Base-by-base conservation (phyloP, 2,329 filamentous ascomycete genomes). In the Ascochyta viciae-villosae region DNA sequence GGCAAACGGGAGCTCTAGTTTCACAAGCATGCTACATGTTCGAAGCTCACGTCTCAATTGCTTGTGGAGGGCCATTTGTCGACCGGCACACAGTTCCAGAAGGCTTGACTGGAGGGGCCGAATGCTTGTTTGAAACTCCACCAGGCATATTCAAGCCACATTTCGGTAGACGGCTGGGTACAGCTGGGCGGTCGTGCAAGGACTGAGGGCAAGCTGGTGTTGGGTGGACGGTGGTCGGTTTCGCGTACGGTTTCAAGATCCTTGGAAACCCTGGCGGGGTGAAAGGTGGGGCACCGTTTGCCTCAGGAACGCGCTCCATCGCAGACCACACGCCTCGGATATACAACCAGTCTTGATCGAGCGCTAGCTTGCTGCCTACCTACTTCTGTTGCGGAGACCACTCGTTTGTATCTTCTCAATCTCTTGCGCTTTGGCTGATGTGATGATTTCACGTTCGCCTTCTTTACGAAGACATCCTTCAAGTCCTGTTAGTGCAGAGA, bases 1-100 rank as follows among this genome's bases (percentile, higher is more conserved):
- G 44, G 40, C 35, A 15, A 8, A 51, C 39, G 53, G 47, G 47
- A 38, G 67, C 54, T 68, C 68, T 39, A 64, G 66, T 68, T 71
- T 69, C 69, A 68, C 66, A 61, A 59, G 66, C 53, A 38, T 51
- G 58, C 53, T 43, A 59, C 52, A 48, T 57, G 45, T 56, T 57
- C 48, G 44, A 54, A 35, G 41, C 33, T 42, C 54, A 40, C 41
- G 51, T 27, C 46, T 45, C 41, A 34, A 50, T 58, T 54, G 50
- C 50, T 54, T 50, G 44, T 50, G 35, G 24, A 35, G 50, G 37
- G 29, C 37, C 33, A 3, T 41, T 12, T 19, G 24, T 22, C 40
- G 37, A 40, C 26, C 39, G 23, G 26, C 16, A 24, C 50, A 19
- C 41, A 23, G 22, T 23, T 53, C 45, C 29, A 42, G 23, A 43